Percentiles rank a stretch among this genome's conserved stretches.
phyloP scores from a whole-genome alignment of 306 rosid genomes.

The Acacia melanoxylon region DNA sequence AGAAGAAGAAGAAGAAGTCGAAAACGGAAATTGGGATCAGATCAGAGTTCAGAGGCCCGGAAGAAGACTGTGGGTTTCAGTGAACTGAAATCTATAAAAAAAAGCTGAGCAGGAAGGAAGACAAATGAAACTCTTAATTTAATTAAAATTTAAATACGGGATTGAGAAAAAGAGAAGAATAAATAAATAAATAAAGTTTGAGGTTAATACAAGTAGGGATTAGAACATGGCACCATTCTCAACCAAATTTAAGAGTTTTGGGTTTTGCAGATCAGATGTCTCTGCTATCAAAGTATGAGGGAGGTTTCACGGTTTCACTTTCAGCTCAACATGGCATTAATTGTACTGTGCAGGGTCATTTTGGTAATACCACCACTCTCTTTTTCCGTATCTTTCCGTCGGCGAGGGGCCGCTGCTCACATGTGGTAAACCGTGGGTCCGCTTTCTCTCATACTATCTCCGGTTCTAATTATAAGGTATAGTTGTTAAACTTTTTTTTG shows the following conservation, averaged over 20 bases:
- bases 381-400: background rate
- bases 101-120: background rate
- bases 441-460: no score
- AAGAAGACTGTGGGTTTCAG: background rate
- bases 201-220: slow-evolving; percentile 32
- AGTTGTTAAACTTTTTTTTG: no score
- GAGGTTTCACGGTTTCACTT: slow-evolving; percentile 35
- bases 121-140: background rate
- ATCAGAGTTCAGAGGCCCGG: slow-evolving; percentile 18
- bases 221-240: slow-evolving; percentile 48
- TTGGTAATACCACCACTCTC: slow-evolving; percentile 18
- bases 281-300: slow-evolving; percentile 43
- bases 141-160: background rate
- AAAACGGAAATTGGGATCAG: background rate
- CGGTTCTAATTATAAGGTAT: no score
- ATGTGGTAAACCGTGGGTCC: no score
- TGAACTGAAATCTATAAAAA: background rate
- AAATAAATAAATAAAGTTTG: background rate
- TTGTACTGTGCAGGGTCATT: background rate
- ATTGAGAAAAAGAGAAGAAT: background rate
- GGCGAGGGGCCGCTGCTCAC: background rate
- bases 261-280: slow-evolving; percentile 45
- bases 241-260: slow-evolving; percentile 13
- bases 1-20: background rate
- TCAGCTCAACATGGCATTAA: background rate